A percentile compares a stretch with the other conserved stretches of the same genome.
These are phyloP conservation scores for Toxoplasma gondii DNA, from an alignment of 169 alveolate genomes.

Conservation along the genomic window DNA sequence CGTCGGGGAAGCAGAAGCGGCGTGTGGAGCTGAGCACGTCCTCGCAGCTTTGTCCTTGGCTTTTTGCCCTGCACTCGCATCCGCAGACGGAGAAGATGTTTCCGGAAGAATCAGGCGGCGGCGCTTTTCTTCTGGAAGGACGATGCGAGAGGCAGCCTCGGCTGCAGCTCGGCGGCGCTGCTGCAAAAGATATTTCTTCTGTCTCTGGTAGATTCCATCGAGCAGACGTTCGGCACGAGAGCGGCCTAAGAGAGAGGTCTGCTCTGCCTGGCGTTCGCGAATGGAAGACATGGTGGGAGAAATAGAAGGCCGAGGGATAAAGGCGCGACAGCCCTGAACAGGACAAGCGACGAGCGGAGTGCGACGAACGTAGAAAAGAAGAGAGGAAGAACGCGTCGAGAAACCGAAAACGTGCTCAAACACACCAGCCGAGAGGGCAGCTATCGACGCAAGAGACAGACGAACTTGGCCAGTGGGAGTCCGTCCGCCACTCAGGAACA, in stretches of 20 bases:
- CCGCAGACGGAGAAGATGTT: too few species aligned
- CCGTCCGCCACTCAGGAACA: too few species aligned
- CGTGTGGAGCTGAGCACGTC: neutral
- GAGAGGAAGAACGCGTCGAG: neutral
- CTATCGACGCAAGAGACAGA: neutral
- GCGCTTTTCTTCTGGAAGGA: slow-evolving; percentile 22
- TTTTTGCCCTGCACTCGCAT: too few species aligned
- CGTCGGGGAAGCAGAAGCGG: neutral
- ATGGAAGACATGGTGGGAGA: neutral
- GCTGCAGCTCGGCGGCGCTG: slow-evolving; percentile 49
- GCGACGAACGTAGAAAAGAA: neutral
- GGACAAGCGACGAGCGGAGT: neutral
- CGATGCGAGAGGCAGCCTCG: slow-evolving; percentile 33
- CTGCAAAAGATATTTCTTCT: slow-evolving; percentile 19
- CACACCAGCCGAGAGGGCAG: neutral
- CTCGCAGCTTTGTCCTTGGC: neutral
- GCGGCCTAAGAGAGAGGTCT: slow-evolving; percentile 46
- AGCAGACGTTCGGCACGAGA: slow-evolving; percentile 53
- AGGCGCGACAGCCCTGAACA: neutral
- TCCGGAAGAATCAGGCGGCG: slow-evolving; percentile 8
- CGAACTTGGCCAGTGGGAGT: neutral
- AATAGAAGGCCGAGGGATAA: neutral
- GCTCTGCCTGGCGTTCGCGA: slow-evolving; percentile 50
- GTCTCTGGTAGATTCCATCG: slow-evolving; percentile 43
- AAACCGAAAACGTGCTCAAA: too few species aligned